Conservation (phyloP, 306 rosid species). For the Fragaria vesca region DNA sequence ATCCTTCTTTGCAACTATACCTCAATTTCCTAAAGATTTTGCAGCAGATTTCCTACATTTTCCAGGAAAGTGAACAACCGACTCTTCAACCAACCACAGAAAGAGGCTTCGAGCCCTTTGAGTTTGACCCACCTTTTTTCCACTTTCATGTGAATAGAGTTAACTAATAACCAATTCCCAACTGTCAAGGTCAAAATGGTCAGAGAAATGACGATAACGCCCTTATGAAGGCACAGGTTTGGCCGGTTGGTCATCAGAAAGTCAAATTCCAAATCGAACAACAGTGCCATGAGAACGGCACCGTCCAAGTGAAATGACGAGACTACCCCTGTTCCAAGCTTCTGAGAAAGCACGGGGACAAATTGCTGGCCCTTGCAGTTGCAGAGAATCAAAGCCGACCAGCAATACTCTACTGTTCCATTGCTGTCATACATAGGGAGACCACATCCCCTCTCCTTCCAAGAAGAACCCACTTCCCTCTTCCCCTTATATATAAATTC, state of each 20-base stretch:
- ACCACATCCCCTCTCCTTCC: constrained; percentile 38
- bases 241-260: not conserved
- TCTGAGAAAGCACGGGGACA: constrained; percentile 44
- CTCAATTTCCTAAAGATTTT: not conserved
- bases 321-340: constrained; percentile 13
- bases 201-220: too few species aligned
- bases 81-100: not conserved
- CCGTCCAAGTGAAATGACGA: not conserved
- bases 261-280: not conserved
- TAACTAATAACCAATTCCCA: not conserved
- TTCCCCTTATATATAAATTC: not conserved
- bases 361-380: constrained; percentile 37
- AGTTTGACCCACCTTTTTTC: not conserved
- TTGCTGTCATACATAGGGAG: constrained; percentile 48
- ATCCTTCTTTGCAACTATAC: constrained; percentile 2
- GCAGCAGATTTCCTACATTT: constrained; percentile 10
- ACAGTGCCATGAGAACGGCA: not conserved
- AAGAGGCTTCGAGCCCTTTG: not conserved
- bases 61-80: constrained; percentile 7
- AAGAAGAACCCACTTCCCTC: constrained; percentile 29
- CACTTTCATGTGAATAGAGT: not conserved
- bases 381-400: constrained; percentile 50
- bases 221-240: not conserved
- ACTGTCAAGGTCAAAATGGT: not conserved
- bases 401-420: constrained; percentile 41